Evolutionary conservation across 2,329 filamentous ascomycete species (phyloP), one percentile per base, ranked within the genome.

Genomic region (Bipolaris zeicola): DNA sequence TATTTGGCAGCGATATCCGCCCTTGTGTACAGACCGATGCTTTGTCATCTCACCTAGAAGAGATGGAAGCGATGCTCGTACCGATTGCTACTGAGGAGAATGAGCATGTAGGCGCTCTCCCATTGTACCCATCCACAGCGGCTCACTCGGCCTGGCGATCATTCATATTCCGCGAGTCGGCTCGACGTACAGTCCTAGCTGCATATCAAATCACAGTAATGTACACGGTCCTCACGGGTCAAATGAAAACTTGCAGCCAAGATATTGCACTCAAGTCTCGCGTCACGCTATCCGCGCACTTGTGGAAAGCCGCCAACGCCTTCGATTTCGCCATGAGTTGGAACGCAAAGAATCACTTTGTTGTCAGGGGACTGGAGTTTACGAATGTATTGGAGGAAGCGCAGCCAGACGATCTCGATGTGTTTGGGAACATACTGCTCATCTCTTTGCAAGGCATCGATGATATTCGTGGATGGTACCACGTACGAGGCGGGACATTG

Each of bases 131-230:
- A 0, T 77, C 78, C 1, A 76, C 74, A 7, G 49, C 53, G 18
- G 66, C 70, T 41, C 62, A 60, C 16, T 61, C 74, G 0, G 82
- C 82, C 42, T 87, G 83, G 83, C 67, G 71, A 6, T 73, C 76
- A 1, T 87, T 82, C 81, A 70, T 83, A 2, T 74, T 85, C 18
- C 77, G 83, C 10, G 84, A 87, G 64, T 85, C 83, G 0, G 74
- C 79, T 1, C 78, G 83, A 2, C 80, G 84, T 14, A 86, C 83
- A 0, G 73, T 82, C 0, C 69, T 86, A 1, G 73, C 82, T 11
- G 67, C 78, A 0, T 81, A 81, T 58, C 83, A 82, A 41, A 76
- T 85, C 55, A 47, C 67, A 5, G 55, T 67, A 10, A 52, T 73
- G n/a, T 72, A 55, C 34, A 52, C 54, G 14, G 33, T 72, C 2